Evolutionary conservation across 1,139 yeast genomes (phyloP).

Genomic region (Lodderomyces metapsilosis): DNA sequence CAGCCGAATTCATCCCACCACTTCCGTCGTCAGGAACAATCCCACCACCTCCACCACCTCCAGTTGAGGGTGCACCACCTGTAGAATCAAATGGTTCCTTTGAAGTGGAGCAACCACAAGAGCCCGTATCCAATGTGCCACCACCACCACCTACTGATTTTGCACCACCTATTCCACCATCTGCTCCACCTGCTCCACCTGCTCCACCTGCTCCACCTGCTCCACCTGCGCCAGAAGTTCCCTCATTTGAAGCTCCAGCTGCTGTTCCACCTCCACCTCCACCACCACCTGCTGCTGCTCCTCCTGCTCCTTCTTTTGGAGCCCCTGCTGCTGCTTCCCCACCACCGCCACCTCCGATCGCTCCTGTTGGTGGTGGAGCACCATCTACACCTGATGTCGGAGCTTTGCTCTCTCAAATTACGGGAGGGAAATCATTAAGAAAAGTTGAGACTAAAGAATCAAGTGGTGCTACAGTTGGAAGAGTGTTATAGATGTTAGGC

Average conservation of each 20-base stretch:
- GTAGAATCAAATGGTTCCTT: too few relatives aligned
- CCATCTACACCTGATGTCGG: slow-evolving; percentile 25
- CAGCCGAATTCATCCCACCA: slow-evolving; percentile 1
- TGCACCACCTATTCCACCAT: slow-evolving; percentile 12
- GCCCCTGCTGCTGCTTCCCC: slow-evolving; percentile 18
- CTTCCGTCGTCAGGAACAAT: neutral
- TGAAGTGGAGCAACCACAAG: too few relatives aligned
- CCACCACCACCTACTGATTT: slow-evolving; percentile 12
- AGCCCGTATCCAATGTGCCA: neutral
- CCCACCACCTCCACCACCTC: neutral
- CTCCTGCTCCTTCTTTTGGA: slow-evolving; percentile 16
- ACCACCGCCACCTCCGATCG: slow-evolving; percentile 19
- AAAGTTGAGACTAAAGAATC: slow-evolving; percentile 50
- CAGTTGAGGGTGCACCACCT: slow-evolving; percentile 11
- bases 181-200: slow-evolving; percentile 16
- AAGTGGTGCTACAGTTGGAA: slow-evolving; percentile 49
- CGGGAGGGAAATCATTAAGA: slow-evolving; percentile 49
- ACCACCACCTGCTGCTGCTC: slow-evolving; percentile 18
- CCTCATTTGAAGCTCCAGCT: slow-evolving; percentile 19
- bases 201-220: slow-evolving; percentile 15
- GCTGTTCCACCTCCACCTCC: slow-evolving; percentile 14
- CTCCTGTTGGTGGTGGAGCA: slow-evolving; percentile 24
- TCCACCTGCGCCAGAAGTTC: slow-evolving; percentile 17
- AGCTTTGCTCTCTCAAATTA: slow-evolving; percentile 56
- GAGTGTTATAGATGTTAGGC: slow-evolving; percentile 33